Conservation (phyloP, 2,329 filamentous ascomycete genomes). For the Cephalotrichum gorgonifer region DNA sequence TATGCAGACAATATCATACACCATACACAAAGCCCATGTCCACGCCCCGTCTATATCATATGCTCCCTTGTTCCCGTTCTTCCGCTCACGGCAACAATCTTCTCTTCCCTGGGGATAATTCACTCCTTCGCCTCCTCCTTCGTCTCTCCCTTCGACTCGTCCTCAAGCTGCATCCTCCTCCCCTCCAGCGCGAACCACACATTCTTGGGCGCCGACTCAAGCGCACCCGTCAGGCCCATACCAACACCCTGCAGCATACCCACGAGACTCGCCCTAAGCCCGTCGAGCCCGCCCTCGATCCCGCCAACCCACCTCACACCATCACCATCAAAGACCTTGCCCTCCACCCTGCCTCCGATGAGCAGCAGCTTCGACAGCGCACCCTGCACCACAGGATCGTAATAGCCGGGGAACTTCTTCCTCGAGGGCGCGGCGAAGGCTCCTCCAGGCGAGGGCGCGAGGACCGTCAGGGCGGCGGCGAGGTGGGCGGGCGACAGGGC, state of each 20-base stretch:
- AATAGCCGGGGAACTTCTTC: constrained; percentile 66
- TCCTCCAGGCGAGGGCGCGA: constrained; percentile 65
- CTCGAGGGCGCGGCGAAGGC: constrained; percentile 71
- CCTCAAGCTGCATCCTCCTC: constrained; percentile 69
- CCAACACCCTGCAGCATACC: constrained; percentile 71
- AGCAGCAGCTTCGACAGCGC: constrained; percentile 81
- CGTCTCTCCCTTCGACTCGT: constrained; percentile 22
- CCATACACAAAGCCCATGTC: too few relatives aligned
- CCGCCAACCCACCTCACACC: constrained; percentile 57
- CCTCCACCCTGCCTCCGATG: constrained; percentile 78
- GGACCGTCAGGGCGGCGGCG: constrained; percentile 66
- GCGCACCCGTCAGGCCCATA: constrained; percentile 61
- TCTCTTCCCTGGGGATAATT: neutral
- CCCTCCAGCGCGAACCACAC: constrained; percentile 85
- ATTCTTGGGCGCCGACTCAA: constrained; percentile 72
- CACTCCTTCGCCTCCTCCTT: constrained; percentile 5
- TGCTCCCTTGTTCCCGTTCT: neutral
- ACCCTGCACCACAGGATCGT: constrained; percentile 68
- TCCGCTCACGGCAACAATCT: neutral
- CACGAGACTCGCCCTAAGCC: constrained; percentile 73
- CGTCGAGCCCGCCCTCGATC: constrained; percentile 73
- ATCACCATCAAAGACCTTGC: constrained; percentile 68
- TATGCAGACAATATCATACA: too few relatives aligned
- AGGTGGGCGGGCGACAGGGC: constrained; percentile 75
- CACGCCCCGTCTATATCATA: too few relatives aligned